phyloP scores from a whole-genome alignment of 805 yeast genomes.

The Barnettozyma salicaria region DNA sequence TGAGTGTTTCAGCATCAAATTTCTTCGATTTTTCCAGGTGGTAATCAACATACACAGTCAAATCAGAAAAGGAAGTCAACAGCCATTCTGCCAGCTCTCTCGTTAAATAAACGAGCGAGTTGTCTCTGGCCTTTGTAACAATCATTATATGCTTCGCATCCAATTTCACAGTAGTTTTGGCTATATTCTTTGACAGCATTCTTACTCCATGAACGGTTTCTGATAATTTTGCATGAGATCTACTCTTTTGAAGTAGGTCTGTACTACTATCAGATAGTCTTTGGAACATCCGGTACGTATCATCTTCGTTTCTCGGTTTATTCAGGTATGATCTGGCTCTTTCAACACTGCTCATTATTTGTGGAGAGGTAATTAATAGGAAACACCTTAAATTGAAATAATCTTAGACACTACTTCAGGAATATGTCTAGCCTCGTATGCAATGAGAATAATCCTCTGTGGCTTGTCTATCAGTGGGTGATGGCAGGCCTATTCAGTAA shows the following conservation, averaged over 20 bases:
- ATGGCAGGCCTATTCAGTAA: no score
- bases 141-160: constrained; percentile 68
- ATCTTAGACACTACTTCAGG: no score
- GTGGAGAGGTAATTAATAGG: no score
- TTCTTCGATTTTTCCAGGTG: constrained; percentile 54
- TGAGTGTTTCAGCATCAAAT: constrained; percentile 54
- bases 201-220: constrained; percentile 80
- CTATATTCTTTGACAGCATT: constrained; percentile 62
- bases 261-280: constrained; percentile 28
- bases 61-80: constrained; percentile 33
- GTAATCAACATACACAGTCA: constrained; percentile 67
- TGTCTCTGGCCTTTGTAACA: constrained; percentile 87
- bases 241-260: constrained; percentile 44
- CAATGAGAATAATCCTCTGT: no score
- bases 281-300: constrained; percentile 18
- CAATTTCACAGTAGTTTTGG: constrained; percentile 64
- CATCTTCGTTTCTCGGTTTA: constrained; percentile 13
- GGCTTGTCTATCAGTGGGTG: no score
- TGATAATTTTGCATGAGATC: constrained; percentile 69
- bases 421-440: no score
- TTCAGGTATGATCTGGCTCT: constrained; percentile 2
- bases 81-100: constrained; percentile 80
- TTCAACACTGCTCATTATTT: constrained; percentile 5
- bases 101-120: constrained; percentile 67
- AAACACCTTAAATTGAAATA: no score